Evolutionary conservation across 495 filamentous ascomycete species (phyloP).

Genomic region (Penicillium riverlandense): DNA sequence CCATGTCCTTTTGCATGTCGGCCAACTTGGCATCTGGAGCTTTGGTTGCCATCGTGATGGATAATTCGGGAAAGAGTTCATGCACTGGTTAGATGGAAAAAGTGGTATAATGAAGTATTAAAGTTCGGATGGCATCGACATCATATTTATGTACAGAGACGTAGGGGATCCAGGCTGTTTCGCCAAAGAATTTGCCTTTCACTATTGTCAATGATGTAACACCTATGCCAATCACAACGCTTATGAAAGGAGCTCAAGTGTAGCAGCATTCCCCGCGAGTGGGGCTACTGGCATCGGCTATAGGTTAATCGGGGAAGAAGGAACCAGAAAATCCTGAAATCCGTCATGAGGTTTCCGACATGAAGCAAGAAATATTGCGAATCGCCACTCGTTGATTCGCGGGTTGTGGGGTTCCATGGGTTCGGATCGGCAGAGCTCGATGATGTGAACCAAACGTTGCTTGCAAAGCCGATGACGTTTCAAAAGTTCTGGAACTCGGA

Average conservation of each 20-base stretch:
- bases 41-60: conserved; percentile 4
- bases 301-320: not conserved
- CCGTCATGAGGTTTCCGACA: not conserved
- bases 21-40: conserved; percentile 15
- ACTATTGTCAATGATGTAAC: conserved; percentile 11
- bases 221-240: not conserved
- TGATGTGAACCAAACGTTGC: not conserved
- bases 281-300: not conserved
- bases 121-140: not conserved
- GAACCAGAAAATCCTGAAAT: conserved; percentile 1
- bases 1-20: conserved; percentile 27
- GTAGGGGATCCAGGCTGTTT: too few relatives aligned
- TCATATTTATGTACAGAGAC: not conserved
- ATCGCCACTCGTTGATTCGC: not conserved
- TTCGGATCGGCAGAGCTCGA: not conserved
- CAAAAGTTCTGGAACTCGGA: not conserved
- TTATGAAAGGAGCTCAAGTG: not conserved
- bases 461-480: conserved; percentile 2
- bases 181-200: not conserved
- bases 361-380: conserved; percentile 5
- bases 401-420: not conserved
- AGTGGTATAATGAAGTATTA: not conserved
- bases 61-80: not conserved
- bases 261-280: not conserved
- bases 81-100: not conserved